Conservation (phyloP, 2,329 filamentous ascomycete species). For the Aspergillus intermedius region DNA sequence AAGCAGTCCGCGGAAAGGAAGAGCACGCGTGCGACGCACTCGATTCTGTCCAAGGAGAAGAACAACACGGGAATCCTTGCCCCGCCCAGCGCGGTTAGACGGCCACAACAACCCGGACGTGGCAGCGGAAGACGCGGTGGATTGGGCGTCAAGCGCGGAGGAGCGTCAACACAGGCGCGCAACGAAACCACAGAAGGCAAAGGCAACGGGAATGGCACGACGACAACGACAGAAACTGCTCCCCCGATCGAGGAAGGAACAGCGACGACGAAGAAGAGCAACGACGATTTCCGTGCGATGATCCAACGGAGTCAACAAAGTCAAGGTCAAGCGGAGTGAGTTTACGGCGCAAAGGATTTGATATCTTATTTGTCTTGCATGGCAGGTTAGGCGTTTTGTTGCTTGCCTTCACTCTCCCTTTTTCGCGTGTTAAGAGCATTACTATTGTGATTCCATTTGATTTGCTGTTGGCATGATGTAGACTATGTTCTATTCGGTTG, state of each 20-base stretch:
- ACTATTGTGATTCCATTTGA: not conserved
- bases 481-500: not conserved
- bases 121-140: constrained; percentile 43
- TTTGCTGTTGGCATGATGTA: not conserved
- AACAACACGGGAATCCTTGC: constrained; percentile 21
- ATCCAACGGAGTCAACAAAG: constrained; percentile 38
- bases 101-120: constrained; percentile 40
- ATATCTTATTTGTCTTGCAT: constrained; percentile 12
- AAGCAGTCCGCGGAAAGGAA: constrained; percentile 37
- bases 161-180: constrained; percentile 7
- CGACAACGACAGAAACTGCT: constrained; percentile 7
- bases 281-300: constrained; percentile 53
- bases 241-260: constrained; percentile 1
- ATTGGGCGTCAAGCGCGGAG: constrained; percentile 44
- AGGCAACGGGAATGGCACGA: constrained; percentile 20
- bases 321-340: constrained; percentile 28
- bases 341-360: constrained; percentile 15
- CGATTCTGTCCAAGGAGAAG: constrained; percentile 34
- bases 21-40: constrained; percentile 31
- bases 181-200: constrained; percentile 4
- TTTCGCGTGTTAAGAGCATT: not conserved
- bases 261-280: constrained; percentile 43
- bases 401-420: not conserved
- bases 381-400: constrained; percentile 23
- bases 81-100: constrained; percentile 33